A percentile compares a stretch with the other conserved stretches of the same genome.
Evolutionary conservation across 306 rosid genomes (phyloP).

Genomic region (Sechiopsis laciniata): DNA sequence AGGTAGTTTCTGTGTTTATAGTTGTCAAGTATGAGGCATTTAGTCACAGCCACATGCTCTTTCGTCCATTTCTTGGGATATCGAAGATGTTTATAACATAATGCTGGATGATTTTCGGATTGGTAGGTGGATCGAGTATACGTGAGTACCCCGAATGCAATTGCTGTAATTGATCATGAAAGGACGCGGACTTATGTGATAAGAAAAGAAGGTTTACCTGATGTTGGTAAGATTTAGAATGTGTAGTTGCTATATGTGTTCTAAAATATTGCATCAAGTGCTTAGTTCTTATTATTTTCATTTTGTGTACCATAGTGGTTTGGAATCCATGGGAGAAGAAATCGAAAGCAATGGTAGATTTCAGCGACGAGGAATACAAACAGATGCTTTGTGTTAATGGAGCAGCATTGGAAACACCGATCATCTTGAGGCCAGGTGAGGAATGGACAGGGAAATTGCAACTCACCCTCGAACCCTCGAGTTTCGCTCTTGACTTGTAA

Average conservation of each 20-base stretch:
- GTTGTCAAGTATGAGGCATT: background rate
- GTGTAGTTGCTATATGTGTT: too few species aligned
- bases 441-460: constrained; percentile 86
- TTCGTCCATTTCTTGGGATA: background rate
- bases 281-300: too few species aligned
- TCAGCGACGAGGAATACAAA: constrained; percentile 86
- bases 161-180: constrained; percentile 87
- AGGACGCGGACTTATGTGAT: constrained; percentile 68
- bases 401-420: constrained; percentile 68
- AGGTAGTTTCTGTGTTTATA: constrained; percentile 34
- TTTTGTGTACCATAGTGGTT: constrained; percentile 41
- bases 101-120: background rate
- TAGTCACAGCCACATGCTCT: background rate
- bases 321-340: constrained; percentile 99
- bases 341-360: constrained; percentile 66
- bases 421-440: constrained; percentile 82
- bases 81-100: background rate
- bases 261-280: background rate
- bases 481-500: constrained; percentile 66
- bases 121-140: constrained; percentile 91
- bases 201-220: constrained; percentile 88
- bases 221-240: constrained; percentile 56
- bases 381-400: constrained; percentile 91
- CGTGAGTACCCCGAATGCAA: constrained; percentile 59
- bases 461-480: constrained; percentile 71